These are phyloP conservation scores for Ogataea siamensis DNA, from an alignment of 805 yeast genomes.

Conservation along the genomic window DNA sequence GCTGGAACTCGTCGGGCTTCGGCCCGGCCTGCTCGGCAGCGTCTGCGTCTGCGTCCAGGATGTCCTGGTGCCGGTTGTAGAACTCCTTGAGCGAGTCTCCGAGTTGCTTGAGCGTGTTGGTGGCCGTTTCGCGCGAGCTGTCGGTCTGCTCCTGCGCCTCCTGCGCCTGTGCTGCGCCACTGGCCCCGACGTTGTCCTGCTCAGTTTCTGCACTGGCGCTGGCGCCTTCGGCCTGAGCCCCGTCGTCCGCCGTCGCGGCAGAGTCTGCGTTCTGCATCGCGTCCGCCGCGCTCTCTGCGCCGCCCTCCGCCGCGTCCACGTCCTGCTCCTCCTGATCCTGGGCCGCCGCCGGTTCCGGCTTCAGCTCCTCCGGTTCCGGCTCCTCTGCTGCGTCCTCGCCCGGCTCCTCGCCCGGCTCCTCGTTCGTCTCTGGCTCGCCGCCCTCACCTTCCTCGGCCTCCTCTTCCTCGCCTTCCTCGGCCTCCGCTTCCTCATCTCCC, in stretches of 20 bases:
- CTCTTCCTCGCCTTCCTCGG: conserved; percentile 30
- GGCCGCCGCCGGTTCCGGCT: conserved; percentile 26
- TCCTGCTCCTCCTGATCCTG: conserved; percentile 35
- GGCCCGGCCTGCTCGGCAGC: conserved; percentile 57
- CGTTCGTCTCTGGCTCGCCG: conserved; percentile 28
- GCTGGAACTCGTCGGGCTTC: conserved; percentile 84
- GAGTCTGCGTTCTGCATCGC: conserved; percentile 34
- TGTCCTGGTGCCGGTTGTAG: conserved; percentile 87
- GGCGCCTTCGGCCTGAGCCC: conserved; percentile 38
- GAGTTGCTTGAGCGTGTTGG: conserved; percentile 77
- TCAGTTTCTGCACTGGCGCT: conserved; percentile 37
- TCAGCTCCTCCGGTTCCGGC: too few species aligned
- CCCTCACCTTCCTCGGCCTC: conserved; percentile 26
- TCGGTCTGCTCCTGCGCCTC: conserved; percentile 45
- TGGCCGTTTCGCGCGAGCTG: conserved; percentile 61
- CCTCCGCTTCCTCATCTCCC: conserved; percentile 19
- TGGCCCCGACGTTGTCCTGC: conserved; percentile 65
- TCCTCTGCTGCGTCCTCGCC: too few species aligned
- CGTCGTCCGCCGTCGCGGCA: conserved; percentile 35
- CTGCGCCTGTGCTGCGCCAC: conserved; percentile 43
- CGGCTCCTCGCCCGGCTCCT: conserved; percentile 29
- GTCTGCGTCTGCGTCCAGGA: conserved; percentile 64
- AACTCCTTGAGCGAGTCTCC: conserved; percentile 92
- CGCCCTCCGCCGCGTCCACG: conserved; percentile 32
- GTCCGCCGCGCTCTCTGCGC: conserved; percentile 34